Percentiles rank a stretch among this genome's conserved stretches.
Conservation (phyloP, 345 rosid genomes). For the Bretschneidera sinensis region DNA sequence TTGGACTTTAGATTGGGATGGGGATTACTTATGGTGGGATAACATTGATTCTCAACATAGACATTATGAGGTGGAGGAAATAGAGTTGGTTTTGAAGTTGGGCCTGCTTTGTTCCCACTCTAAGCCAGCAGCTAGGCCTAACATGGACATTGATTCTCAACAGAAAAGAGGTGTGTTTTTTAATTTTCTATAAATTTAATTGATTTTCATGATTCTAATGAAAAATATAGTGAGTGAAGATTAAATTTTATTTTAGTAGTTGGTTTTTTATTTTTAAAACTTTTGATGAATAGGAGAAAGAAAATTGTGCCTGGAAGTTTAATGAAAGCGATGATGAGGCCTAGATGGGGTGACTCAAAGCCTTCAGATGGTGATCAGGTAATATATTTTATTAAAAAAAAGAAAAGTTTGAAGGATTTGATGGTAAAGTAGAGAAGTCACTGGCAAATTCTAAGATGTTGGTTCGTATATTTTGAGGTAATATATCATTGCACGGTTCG, state of each 20-base stretch:
- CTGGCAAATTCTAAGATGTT: background rate
- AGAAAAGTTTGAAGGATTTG: background rate
- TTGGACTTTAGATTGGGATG: no score
- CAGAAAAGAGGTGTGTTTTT: no score
- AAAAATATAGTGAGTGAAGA: background rate
- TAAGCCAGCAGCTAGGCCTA: no score
- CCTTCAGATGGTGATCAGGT: conserved; percentile 98
- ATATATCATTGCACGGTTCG: conserved; percentile 81
- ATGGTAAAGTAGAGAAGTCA: conserved; percentile 2
- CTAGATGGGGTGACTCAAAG: conserved; percentile 78
- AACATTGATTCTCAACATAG: no score
- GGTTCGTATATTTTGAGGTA: conserved; percentile 38
- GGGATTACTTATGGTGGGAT: no score
- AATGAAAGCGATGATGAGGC: conserved; percentile 84
- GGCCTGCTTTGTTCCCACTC: no score
- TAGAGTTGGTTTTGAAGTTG: no score
- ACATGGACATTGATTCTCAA: no score
- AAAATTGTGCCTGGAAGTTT: conserved; percentile 84
- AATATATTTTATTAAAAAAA: background rate
- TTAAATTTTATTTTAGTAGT: background rate
- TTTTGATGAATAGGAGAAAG: conserved; percentile 54
- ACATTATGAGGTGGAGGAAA: no score
- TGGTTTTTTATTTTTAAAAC: conserved; percentile 4
- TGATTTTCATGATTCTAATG: background rate
- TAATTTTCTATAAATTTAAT: background rate